phyloP scores from a whole-genome alignment of 106 monocot genomes.

The Chionographis japonica region DNA sequence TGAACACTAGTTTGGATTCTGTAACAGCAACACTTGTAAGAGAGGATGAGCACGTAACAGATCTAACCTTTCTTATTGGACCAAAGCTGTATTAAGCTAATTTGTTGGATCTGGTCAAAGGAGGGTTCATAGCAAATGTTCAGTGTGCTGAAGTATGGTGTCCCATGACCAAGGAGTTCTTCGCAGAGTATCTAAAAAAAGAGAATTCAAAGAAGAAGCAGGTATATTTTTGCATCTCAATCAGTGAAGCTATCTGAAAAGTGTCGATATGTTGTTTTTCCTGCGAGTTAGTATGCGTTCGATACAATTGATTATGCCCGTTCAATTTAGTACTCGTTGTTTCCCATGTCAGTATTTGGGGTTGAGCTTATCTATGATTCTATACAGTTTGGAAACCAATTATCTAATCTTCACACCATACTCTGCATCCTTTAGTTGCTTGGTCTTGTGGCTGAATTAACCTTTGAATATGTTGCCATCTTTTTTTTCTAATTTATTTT shows the following conservation, averaged over 20 bases:
- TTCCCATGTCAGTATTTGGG: no score
- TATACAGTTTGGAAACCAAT: no score
- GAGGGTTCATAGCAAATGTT: conserved; percentile 99
- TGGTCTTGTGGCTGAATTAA: no score
- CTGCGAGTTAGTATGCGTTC: no score
- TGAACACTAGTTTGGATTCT: not conserved
- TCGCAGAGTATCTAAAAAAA: conserved; percentile 96
- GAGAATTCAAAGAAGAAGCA: conserved; percentile 98
- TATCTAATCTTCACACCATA: no score
- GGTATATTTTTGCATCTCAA: conserved; percentile 28
- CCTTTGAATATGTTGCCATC: no score
- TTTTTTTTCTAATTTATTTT: no score
- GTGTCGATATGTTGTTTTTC: no score
- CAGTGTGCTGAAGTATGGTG: conserved; percentile 99
- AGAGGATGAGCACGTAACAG: conserved; percentile 98
- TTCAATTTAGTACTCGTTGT: no score
- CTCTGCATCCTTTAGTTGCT: no score
- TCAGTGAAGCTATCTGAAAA: not conserved
- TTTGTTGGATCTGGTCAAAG: conserved; percentile 98
- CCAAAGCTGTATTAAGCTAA: conserved; percentile 99
- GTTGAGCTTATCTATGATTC: no score
- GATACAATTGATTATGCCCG: no score
- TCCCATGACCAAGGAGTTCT: conserved; percentile 99
- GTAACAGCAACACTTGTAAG: conserved; percentile 96
- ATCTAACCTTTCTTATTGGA: conserved; percentile 96